Base-by-base conservation (phyloP, 371 early-diverging fungal species). In the Synchytrium microbalum region DNA sequence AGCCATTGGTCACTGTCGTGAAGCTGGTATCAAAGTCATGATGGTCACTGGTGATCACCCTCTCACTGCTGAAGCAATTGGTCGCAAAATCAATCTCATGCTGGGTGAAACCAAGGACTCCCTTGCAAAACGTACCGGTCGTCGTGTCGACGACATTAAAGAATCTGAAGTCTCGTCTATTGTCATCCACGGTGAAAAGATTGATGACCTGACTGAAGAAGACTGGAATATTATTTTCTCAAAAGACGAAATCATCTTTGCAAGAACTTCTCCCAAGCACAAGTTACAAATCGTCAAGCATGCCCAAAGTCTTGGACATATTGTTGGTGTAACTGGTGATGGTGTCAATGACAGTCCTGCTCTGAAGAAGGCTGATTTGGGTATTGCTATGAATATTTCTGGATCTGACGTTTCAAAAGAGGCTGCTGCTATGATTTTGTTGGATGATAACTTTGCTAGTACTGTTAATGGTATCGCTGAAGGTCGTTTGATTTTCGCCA, bases 311-410 rank as follows among this genome's bases (percentile, higher is more conserved):
- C 26, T 76, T 23, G 84, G 84, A 3, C 80, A 83, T 32, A 79
- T 80, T 51, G 81, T 80, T 5, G 80, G 75, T 1, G 79, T 85
- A 28, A 84, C 84, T 24, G 84, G 84, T 1, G 85, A 85, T 66
- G 85, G 85, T n/a, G 77, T 82, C 19, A 85, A 85, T 60, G 85
- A 85, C 69, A 74, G 79, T 14, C 75, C 81, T 3, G 85, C 85
- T 2, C 58, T 85, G 38, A 79, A 76, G 65, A 72, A 72, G 61
- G 82, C 87, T 25, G 83, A 86, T 71, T 54, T 85, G 32, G 86
- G 84, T 2, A 78, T 84, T 58, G 74, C 80, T 30, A 81, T 85
- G 85, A 81, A 81, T 62, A 66, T 68, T 27, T 71, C 80, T 2
- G 85, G 85, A 32, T 72, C 73, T 51, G 83, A 84, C 33, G 76